Conservation (phyloP, 208 protist species). For the Trypanosomatidae sp. region DNA sequence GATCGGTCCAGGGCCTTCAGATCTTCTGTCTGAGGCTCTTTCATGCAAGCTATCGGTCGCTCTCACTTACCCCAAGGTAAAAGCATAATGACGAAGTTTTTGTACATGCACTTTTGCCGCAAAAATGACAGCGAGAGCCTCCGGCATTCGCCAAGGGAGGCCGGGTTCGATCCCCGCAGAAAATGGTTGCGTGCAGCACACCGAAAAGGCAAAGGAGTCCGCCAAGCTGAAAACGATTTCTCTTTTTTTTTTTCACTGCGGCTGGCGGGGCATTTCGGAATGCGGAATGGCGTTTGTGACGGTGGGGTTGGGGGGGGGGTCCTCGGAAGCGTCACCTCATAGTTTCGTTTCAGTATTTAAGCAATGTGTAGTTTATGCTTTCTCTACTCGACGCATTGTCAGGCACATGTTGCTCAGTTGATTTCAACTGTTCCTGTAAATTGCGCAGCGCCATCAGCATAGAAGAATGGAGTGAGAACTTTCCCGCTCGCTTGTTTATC, state of each 20-base stretch:
- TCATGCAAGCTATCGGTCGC: constrained; percentile 78
- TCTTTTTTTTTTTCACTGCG: neutral
- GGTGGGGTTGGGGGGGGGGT: neutral
- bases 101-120: too few relatives aligned
- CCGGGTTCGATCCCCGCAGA: neutral
- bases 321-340: neutral
- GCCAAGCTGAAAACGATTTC: neutral
- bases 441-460: neutral
- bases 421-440: neutral
- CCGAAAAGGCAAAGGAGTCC: neutral
- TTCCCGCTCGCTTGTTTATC: neutral
- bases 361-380: neutral
- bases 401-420: neutral
- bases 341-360: neutral
- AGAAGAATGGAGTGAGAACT: neutral
- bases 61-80: constrained; percentile 53
- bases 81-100: too few relatives aligned
- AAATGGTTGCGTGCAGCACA: too few relatives aligned
- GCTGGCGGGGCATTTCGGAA: neutral
- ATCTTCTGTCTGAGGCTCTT: constrained; percentile 91
- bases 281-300: neutral
- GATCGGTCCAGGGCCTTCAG: constrained; percentile 90
- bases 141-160: neutral
- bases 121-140: neutral
- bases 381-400: neutral